These are phyloP conservation scores for Sporothrix pseudoabietina DNA, from an alignment of 2,329 filamentous ascomycete species.

Conservation along the genomic window DNA sequence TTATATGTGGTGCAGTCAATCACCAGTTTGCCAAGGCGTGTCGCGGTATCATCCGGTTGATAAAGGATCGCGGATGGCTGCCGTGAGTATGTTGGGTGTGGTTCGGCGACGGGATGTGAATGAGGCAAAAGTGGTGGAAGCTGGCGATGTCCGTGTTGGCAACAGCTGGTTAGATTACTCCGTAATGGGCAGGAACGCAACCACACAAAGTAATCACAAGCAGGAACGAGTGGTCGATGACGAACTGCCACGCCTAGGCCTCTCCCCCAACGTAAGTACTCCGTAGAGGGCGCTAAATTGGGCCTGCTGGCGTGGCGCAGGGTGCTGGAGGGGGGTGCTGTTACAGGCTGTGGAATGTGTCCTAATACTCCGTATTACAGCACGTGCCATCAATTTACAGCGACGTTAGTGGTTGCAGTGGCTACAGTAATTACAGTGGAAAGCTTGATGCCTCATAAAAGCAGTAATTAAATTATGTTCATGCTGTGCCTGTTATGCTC, in stretches of 20 bases:
- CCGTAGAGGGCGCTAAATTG: neutral
- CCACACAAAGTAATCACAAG: neutral
- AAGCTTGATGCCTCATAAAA: neutral
- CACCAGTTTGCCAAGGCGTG: neutral
- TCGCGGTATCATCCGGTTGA: neutral
- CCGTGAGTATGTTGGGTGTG: neutral
- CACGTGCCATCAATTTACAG: neutral
- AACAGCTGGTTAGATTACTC: neutral
- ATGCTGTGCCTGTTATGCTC: neutral
- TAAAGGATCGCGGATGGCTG: neutral
- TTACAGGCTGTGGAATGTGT: slow-evolving; percentile 11
- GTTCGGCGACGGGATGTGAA: neutral
- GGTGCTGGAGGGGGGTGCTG: neutral
- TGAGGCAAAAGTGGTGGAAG: slow-evolving; percentile 2
- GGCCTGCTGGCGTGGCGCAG: neutral
- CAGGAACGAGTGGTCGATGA: slow-evolving; percentile 16
- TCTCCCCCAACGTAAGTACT: neutral
- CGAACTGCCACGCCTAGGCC: neutral
- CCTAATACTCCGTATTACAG: no score
- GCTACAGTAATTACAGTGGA: neutral
- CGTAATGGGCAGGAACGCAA: neutral
- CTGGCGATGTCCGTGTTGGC: neutral
- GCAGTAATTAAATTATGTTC: slow-evolving; percentile 1
- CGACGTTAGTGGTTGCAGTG: neutral
- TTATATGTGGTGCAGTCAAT: neutral